A percentile compares a stretch with the other conserved stretches of the same genome.
These are phyloP conservation scores for Talaromyces sp. DNA, from an alignment of 2,329 filamentous ascomycete genomes.

Conservation along the genomic window DNA sequence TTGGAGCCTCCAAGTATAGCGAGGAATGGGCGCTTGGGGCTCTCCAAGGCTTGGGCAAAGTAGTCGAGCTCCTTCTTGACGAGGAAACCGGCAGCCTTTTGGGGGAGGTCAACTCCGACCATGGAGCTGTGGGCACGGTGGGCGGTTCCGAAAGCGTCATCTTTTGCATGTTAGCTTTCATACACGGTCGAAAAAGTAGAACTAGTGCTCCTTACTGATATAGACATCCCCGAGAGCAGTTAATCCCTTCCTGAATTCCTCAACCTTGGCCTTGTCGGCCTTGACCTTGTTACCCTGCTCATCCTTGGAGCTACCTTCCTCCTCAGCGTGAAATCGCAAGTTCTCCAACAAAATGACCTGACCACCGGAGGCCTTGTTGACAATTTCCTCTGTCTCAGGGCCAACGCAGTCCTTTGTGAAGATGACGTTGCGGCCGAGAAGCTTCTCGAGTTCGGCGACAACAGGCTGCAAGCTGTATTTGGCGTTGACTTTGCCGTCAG, in stretches of 20 bases:
- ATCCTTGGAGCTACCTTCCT: slow-evolving; percentile 95
- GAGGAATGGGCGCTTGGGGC: slow-evolving; percentile 90
- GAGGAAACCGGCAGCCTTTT: slow-evolving; percentile 96
- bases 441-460: slow-evolving; percentile 85
- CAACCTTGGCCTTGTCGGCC: slow-evolving; percentile 90
- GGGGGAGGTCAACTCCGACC: slow-evolving; percentile 92
- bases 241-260: slow-evolving; percentile 89
- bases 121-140: slow-evolving; percentile 99
- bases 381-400: slow-evolving; percentile 80
- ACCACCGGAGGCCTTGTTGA: slow-evolving; percentile 76
- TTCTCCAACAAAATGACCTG: slow-evolving; percentile 93
- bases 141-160: slow-evolving; percentile 97
- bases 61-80: slow-evolving; percentile 99
- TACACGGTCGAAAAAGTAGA: no score
- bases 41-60: slow-evolving; percentile 95
- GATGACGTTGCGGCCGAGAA: slow-evolving; percentile 76
- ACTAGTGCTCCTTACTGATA: slow-evolving; percentile 63
- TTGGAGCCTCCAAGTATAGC: slow-evolving; percentile 98
- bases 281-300: slow-evolving; percentile 95
- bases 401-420: slow-evolving; percentile 91
- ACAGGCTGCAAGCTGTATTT: slow-evolving; percentile 97
- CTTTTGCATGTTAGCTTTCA: slow-evolving; percentile 44
- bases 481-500: slow-evolving; percentile 80
- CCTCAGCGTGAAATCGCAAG: slow-evolving; percentile 95
- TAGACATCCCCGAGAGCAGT: slow-evolving; percentile 94